phyloP scores from a whole-genome alignment of 352 stramenopile genomes.

The Poterioochromonas sp. region DNA sequence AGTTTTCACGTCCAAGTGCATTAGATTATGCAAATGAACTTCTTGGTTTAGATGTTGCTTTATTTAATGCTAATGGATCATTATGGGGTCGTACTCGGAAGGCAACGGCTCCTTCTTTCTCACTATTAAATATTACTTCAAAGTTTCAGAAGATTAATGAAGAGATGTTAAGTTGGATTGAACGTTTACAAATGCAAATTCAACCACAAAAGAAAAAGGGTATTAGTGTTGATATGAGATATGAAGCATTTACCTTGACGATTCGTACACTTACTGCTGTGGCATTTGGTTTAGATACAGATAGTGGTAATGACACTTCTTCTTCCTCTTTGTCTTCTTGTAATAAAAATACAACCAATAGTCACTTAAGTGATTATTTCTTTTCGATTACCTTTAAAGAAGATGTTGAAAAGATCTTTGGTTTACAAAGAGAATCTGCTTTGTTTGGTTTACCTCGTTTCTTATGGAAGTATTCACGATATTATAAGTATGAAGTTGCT shows the following conservation, averaged over 20 bases:
- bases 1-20: neutral
- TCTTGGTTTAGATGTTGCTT: neutral
- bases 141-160: neutral
- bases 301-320: no score
- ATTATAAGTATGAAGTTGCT: neutral
- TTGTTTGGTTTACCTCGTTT: neutral
- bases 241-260: neutral
- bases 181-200: no score
- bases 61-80: neutral
- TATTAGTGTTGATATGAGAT: neutral
- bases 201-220: slow-evolving; percentile 9
- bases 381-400: neutral
- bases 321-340: no score
- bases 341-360: no score
- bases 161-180: neutral
- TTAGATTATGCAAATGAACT: neutral
- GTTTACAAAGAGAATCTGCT: neutral
- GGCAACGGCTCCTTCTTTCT: neutral
- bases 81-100: neutral
- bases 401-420: neutral
- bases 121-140: neutral
- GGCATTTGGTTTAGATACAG: neutral
- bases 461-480: neutral
- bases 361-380: neutral
- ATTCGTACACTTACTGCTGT: neutral